Evolutionary conservation across 2,329 filamentous ascomycete genomes (phyloP).

Genomic region (Lecanicillium sp.): DNA sequence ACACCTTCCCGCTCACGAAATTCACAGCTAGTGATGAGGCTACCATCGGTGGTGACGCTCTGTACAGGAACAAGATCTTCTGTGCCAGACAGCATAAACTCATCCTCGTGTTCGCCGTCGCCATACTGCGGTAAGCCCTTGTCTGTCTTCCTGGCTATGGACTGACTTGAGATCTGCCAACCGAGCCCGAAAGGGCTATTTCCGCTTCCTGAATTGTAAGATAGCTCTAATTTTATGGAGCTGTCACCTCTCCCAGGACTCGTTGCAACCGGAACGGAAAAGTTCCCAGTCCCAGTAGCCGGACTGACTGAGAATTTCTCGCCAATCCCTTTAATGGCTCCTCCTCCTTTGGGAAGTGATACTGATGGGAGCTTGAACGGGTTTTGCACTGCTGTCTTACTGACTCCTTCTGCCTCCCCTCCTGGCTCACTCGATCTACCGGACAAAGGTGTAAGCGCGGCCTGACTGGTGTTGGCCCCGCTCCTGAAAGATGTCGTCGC

Average conservation of each 20-base stretch:
- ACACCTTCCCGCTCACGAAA: not conserved
- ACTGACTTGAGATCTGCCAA: conserved; percentile 14
- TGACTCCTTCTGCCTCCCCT: too few relatives aligned
- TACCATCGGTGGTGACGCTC: conserved; percentile 2
- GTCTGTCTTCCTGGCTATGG: conserved; percentile 17
- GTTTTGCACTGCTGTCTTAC: not conserved
- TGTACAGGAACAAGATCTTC: conserved; percentile 19
- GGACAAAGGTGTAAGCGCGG: too few relatives aligned
- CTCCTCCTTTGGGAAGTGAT: conserved; percentile 4
- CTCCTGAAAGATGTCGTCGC: too few relatives aligned
- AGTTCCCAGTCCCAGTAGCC: conserved; percentile 7
- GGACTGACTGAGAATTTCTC: conserved; percentile 11
- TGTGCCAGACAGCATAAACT: conserved; percentile 14
- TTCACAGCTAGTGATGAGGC: not conserved
- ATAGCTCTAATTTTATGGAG: conserved; percentile 9
- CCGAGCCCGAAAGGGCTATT: conserved; percentile 21
- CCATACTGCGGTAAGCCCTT: conserved; percentile 17
- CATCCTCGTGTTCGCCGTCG: conserved; percentile 13
- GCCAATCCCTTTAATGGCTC: conserved; percentile 5
- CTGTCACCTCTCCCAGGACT: conserved; percentile 5
- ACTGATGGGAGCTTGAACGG: conserved; percentile 5
- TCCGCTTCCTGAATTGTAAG: conserved; percentile 18
- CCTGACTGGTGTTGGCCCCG: too few relatives aligned
- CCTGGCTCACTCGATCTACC: too few relatives aligned
- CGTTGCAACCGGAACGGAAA: conserved; percentile 9